Base-by-base conservation (phyloP, 2,329 filamentous ascomycete species). In the Colletotrichum sp. region DNA sequence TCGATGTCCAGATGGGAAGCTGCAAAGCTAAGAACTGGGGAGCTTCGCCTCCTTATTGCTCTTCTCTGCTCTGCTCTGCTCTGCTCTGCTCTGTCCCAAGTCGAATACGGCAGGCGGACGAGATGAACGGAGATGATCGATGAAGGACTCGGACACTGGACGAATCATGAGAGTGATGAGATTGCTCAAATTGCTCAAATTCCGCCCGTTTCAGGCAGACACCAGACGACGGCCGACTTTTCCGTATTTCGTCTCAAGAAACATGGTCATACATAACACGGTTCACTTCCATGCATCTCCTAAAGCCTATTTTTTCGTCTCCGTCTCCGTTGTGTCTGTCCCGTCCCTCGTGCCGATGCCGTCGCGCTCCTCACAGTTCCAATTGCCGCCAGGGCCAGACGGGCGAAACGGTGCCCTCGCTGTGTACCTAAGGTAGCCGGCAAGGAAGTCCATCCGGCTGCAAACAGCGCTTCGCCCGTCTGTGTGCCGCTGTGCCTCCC, bases 121-220 rank as follows among this genome's bases (percentile, higher is more conserved):
- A 47, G 43, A 47, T 47, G 43, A 51, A 51, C n/a, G 43, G 43
- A 51, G 43, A 51, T 51, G 43, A 21, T 24, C 21, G 43, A 51
- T 24, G 43, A 21, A 51, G 43, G 43, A 24, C 43, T 57, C 54
- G n/a, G 54, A 29, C 54, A 57, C 24, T 31, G 27, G 21, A 6
- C 24, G 21, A 27, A 57, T 57, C 54, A 57, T 57, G 43, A 24
- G 6, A 51, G 38, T 51, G n/a, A 51, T 21, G 43, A 21, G 43
- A 21, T 21, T 51, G 68, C 62, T 58, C 68, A 33, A 67, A 72
- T 13, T 51, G 62, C 62, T 63, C 68, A 33, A 66, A 71, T 73
- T 34, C 68, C 43, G 43, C 29, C 62, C 33, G 71, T 71, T 73
- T 73, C 71, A 73, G 57, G 43, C 13, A 54, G 33, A 73, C 62